Conservation (phyloP, 2,329 filamentous ascomycete genomes). For the Colletotrichum magnum region DNA sequence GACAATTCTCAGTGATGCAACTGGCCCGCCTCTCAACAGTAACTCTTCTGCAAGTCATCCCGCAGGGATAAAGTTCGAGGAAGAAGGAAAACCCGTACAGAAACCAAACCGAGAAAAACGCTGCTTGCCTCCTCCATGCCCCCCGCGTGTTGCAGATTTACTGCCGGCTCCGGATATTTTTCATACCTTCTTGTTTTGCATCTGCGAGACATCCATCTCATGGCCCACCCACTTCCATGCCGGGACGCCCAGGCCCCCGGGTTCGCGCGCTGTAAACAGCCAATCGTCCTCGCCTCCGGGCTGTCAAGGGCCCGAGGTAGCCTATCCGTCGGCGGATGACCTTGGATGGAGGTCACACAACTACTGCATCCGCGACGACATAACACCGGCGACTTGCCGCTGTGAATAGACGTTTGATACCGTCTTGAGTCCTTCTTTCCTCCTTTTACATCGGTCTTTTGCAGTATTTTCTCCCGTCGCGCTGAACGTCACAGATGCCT, state of each 20-base stretch:
- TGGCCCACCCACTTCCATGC: slow-evolving; percentile 10
- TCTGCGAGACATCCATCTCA: slow-evolving; percentile 21
- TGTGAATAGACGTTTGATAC: background rate
- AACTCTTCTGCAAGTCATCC: slow-evolving; percentile 34
- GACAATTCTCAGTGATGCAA: slow-evolving; percentile 9
- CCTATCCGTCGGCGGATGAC: too few relatives aligned
- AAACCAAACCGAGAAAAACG: background rate
- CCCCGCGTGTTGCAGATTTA: slow-evolving; percentile 36
- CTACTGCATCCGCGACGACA: background rate
- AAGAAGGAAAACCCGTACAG: slow-evolving; percentile 4
- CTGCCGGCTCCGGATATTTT: slow-evolving; percentile 7
- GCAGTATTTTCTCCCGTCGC: too few relatives aligned
- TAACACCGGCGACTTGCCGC: background rate
- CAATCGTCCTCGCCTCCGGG: background rate
- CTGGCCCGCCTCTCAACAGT: slow-evolving; percentile 2
- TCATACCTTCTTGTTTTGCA: slow-evolving; percentile 21
- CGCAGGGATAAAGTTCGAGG: slow-evolving; percentile 8
- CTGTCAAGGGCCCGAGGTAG: background rate
- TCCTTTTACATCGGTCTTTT: too few relatives aligned
- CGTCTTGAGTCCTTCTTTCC: background rate
- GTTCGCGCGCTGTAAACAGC: background rate
- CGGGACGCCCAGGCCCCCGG: slow-evolving; percentile 16
- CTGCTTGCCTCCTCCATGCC: slow-evolving; percentile 7
- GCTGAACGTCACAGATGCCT: background rate
- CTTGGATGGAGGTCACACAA: slow-evolving; percentile 1